Percentiles rank a stretch among this genome's conserved stretches.
Evolutionary conservation across 2,329 filamentous ascomycete species (phyloP).

Genomic region (Trichothecium sympodiale): DNA sequence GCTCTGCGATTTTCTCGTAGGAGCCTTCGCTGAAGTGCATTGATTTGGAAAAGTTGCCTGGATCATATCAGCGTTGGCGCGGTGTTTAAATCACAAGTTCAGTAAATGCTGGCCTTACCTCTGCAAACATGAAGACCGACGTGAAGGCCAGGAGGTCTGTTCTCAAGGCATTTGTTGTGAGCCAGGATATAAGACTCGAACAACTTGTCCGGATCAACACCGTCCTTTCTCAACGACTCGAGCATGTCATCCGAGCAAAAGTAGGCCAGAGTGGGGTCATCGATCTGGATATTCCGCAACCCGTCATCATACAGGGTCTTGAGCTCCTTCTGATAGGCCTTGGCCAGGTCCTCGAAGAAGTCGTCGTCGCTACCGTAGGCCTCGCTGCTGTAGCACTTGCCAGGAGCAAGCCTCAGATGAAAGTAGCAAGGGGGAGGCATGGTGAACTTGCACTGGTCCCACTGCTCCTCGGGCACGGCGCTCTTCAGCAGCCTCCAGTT

Average conservation of each 20-base stretch:
- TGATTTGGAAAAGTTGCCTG: conserved; percentile 49
- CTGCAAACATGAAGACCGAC: conserved; percentile 55
- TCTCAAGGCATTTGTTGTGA: conserved; percentile 59
- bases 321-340: conserved; percentile 43
- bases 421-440: conserved; percentile 59
- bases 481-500: conserved; percentile 27
- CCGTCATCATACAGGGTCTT: conserved; percentile 42
- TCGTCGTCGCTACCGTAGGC: conserved; percentile 41
- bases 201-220: conserved; percentile 51
- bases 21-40: conserved; percentile 54
- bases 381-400: conserved; percentile 39
- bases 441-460: conserved; percentile 56
- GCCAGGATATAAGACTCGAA: conserved; percentile 61
- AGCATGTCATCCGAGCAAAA: conserved; percentile 62
- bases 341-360: conserved; percentile 46
- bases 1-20: conserved; percentile 50
- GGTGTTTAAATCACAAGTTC: too few relatives aligned
- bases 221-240: conserved; percentile 42
- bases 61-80: conserved; percentile 30
- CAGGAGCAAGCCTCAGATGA: conserved; percentile 41
- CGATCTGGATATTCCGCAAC: conserved; percentile 46
- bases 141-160: conserved; percentile 54
- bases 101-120: conserved; percentile 12
- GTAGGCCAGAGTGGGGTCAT: conserved; percentile 52
- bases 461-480: conserved; percentile 43